Base-by-base conservation (phyloP, 306 rosid species). In the Biancaea sappan region DNA sequence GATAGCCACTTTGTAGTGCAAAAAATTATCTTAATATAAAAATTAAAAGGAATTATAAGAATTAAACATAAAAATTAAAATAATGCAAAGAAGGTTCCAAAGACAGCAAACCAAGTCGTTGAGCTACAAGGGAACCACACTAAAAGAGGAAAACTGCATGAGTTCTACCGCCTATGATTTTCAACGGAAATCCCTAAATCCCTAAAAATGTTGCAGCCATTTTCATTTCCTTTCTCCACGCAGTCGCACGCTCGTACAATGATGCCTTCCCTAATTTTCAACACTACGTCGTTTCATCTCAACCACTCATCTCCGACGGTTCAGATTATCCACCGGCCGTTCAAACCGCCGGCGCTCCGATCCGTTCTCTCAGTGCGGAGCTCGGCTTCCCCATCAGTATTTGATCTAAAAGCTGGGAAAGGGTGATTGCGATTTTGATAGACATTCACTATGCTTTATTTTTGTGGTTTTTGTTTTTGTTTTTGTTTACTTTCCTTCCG, bases 391-490 rank as follows among this genome's bases (percentile, higher is more conserved):
- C 18, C 61, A 11, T 21, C 87, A 19, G 29, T 67, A 61, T 70
- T 60, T 24, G 96, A 86, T 57, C n/a, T 80, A 80, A 69, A 65
- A 26, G 82, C 70, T 4, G 85, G 91, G 21, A 83, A 88, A 78
- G 89, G 95, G 96, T 93, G 85, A 72, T 68, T 44, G 0, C n/a
- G 65, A 15, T 64, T 59, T 48, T 38, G 16, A 40, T 43, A 6
- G 14, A 31, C 24, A 32, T 7, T 28, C 0, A 31, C 28, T 48
- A 32, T 25, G 15, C 35, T 77, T 16, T 16, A 13, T 35, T 71
- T 6, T 54, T 13, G 4, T 51, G 61, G 8, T 16, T 56, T 21
- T 31, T 53, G 0, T 32, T n/a, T n/a, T n/a, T n/a, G n/a, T n/a
- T n/a, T n/a, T n/a, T n/a, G n/a, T n/a, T n/a, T n/a, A n/a, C n/a